Evolutionary conservation across 371 early-diverging fungal genomes (phyloP).

Genomic region (Mucor sp.): DNA sequence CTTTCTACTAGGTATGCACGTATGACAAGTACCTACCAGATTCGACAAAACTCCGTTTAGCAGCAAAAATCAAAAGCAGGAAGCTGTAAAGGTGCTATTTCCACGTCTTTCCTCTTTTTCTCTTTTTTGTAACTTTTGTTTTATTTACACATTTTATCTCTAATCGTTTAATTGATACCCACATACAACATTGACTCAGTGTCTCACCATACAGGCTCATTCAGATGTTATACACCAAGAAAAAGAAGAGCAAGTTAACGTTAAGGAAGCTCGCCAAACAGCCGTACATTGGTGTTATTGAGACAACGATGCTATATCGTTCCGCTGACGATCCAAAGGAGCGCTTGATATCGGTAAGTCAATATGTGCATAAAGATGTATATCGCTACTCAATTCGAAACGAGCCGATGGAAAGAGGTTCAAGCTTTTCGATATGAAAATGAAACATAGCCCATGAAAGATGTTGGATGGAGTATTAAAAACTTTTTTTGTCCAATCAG

Average conservation of each 20-base stretch:
- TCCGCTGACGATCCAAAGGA: conserved; percentile 13
- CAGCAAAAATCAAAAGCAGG: neutral
- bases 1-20: neutral
- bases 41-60: neutral
- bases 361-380: neutral
- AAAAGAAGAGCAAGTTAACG: neutral
- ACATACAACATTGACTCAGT: neutral
- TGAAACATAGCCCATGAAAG: conserved; percentile 21
- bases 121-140: neutral
- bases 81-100: neutral
- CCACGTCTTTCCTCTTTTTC: neutral
- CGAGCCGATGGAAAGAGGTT: neutral
- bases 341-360: conserved; percentile 26
- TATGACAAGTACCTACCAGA: neutral
- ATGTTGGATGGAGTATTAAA: conserved; percentile 5
- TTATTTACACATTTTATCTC: neutral
- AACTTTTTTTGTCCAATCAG: conserved; percentile 32
- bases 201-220: neutral
- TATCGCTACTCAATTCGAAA: neutral
- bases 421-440: conserved; percentile 2
- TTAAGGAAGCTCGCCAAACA: conserved; percentile 2
- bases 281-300: conserved; percentile 27
- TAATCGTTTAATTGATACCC: neutral
- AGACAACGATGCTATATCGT: conserved; percentile 24
- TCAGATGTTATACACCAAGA: neutral